Percentiles rank a stretch among this genome's conserved stretches.
Conservation (phyloP, 176 grass and related monocot genomes). For the Eleusine coracana region DNA sequence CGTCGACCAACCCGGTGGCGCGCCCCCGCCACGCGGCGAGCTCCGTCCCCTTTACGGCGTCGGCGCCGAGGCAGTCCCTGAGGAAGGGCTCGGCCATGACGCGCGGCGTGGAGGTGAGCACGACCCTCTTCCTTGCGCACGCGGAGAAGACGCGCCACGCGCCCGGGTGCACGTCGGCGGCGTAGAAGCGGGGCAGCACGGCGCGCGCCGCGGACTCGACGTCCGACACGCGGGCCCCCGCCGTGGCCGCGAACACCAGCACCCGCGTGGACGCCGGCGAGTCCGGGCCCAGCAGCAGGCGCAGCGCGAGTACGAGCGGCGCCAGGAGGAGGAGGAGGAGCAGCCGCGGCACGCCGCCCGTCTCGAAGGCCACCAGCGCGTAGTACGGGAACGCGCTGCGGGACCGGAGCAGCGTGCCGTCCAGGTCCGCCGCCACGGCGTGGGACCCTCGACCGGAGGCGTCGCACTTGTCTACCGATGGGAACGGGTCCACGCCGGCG, state of each 20-base stretch:
- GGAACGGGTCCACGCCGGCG: conserved; percentile 53
- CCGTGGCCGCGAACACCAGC: conserved; percentile 60
- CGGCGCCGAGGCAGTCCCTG: conserved; percentile 60
- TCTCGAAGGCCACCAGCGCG: conserved; percentile 77
- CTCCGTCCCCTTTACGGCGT: conserved; percentile 65
- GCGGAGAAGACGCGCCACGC: conserved; percentile 54
- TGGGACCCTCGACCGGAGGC: conserved; percentile 52
- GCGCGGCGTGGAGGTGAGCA: conserved; percentile 49
- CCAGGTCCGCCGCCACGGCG: conserved; percentile 67
- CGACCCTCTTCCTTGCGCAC: conserved; percentile 25
- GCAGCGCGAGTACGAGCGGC: background rate
- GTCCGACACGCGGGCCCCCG: conserved; percentile 34
- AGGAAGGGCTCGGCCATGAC: conserved; percentile 82
- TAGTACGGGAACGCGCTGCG: conserved; percentile 81
- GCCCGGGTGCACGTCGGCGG: conserved; percentile 54
- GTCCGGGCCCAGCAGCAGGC: conserved; percentile 16
- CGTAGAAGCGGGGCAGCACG: conserved; percentile 67
- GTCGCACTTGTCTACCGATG: conserved; percentile 69
- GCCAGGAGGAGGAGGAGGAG: conserved; percentile 35
- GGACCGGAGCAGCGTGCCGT: conserved; percentile 68
- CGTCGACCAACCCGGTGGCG: conserved; percentile 47
- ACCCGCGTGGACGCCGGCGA: conserved; percentile 50
- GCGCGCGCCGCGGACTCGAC: conserved; percentile 67
- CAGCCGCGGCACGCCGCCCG: conserved; percentile 61
- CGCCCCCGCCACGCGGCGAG: conserved; percentile 45